phyloP scores from a whole-genome alignment of 2,329 filamentous ascomycete genomes.

The Colletotrichum noveboracense region DNA sequence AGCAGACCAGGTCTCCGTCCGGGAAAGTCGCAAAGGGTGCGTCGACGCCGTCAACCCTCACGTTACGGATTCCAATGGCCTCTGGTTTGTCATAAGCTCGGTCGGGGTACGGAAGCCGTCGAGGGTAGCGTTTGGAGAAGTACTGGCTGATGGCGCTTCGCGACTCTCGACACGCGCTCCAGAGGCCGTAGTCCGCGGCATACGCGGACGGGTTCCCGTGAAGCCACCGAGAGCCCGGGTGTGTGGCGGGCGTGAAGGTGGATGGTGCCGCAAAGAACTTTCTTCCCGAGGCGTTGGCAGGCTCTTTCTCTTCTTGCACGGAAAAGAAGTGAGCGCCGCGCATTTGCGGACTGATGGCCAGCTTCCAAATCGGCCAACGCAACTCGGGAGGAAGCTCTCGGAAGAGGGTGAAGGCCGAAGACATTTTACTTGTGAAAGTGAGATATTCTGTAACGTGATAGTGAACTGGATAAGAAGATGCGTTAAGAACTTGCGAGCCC shows the following conservation, averaged over 20 bases:
- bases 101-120: neutral
- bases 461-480: too few relatives aligned
- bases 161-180: neutral
- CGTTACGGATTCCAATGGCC: neutral
- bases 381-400: neutral
- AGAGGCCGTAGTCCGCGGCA: neutral
- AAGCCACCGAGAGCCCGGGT: neutral
- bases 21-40: neutral
- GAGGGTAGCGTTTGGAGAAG: neutral
- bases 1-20: neutral
- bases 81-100: neutral
- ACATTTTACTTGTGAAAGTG: neutral
- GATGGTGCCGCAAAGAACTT: neutral
- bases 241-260: neutral
- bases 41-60: neutral
- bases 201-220: neutral
- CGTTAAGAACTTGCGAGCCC: too few relatives aligned
- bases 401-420: neutral
- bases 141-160: neutral
- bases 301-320: neutral
- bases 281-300: neutral
- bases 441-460: neutral
- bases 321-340: neutral
- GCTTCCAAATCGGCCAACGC: neutral
- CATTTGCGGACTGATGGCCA: neutral